Evolutionary conservation across 345 rosid genomes (phyloP).

Genomic region (Citrus australasica): DNA sequence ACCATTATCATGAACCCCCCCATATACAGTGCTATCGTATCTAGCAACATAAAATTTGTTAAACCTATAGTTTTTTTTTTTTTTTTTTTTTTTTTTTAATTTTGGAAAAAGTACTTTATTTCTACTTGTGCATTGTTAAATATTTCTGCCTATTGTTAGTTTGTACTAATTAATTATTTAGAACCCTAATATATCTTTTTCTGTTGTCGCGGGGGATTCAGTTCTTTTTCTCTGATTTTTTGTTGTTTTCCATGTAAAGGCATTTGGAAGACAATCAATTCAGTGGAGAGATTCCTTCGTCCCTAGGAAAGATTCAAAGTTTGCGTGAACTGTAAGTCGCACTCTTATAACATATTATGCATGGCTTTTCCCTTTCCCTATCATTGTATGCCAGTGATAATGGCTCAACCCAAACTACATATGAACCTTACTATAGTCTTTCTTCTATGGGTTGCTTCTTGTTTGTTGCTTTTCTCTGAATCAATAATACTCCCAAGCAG

Average conservation of each 20-base stretch:
- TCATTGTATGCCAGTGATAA: background rate
- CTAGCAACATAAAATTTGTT: background rate
- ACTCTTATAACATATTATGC: constrained; percentile 12
- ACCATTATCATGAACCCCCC: background rate
- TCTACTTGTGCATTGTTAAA: background rate
- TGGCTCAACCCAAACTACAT: too few species aligned
- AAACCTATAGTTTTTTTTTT: background rate
- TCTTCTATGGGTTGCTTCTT: background rate
- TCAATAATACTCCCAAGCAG: background rate
- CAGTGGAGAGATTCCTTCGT: constrained; percentile 59
- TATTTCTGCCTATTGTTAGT: background rate
- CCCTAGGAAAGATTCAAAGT: constrained; percentile 46
- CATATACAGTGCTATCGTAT: background rate
- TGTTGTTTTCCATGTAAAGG: constrained; percentile 36
- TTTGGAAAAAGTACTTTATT: background rate
- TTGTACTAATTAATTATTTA: background rate
- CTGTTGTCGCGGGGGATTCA: background rate
- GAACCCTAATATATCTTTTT: background rate
- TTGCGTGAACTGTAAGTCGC: constrained; percentile 74
- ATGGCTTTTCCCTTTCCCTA: background rate
- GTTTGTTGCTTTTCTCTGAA: background rate
- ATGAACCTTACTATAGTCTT: background rate
- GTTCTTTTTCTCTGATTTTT: constrained; percentile 12
- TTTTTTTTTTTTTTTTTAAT: background rate
- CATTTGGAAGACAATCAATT: constrained; percentile 76